Conservation (phyloP, 345 rosid genomes). For the Ricinus communis region DNA sequence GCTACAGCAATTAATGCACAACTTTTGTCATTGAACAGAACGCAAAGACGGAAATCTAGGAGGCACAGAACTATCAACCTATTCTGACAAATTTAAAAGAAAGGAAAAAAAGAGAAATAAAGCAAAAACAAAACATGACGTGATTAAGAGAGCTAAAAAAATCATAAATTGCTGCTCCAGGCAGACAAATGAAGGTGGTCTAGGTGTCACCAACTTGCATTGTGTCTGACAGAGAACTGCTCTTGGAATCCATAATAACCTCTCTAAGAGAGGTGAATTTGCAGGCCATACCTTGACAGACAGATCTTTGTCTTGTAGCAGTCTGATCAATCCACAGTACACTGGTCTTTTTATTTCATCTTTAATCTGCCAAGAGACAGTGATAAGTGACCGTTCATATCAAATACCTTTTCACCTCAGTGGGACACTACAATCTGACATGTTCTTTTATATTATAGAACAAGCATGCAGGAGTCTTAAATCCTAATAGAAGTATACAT, state of each 20-base stretch:
- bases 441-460: neutral
- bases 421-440: neutral
- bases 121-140: neutral
- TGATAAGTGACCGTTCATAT: slow-evolving; percentile 24
- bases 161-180: neutral
- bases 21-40: slow-evolving; percentile 32
- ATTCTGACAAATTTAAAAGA: neutral
- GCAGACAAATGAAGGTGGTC: neutral
- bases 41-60: neutral
- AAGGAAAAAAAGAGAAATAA: neutral
- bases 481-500: neutral
- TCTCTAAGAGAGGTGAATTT: slow-evolving; percentile 6
- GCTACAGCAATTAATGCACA: slow-evolving; percentile 48
- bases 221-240: neutral
- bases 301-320: slow-evolving; percentile 78
- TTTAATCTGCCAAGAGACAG: slow-evolving; percentile 61
- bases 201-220: neutral
- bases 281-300: slow-evolving; percentile 73
- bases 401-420: neutral
- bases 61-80: neutral
- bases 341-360: slow-evolving; percentile 86
- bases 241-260: neutral
- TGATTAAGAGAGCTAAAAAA: neutral
- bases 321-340: slow-evolving; percentile 82
- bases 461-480: neutral